phyloP scores from a whole-genome alignment of 768 basidiomycete species.

The Hebeloma cylindrosporum region DNA sequence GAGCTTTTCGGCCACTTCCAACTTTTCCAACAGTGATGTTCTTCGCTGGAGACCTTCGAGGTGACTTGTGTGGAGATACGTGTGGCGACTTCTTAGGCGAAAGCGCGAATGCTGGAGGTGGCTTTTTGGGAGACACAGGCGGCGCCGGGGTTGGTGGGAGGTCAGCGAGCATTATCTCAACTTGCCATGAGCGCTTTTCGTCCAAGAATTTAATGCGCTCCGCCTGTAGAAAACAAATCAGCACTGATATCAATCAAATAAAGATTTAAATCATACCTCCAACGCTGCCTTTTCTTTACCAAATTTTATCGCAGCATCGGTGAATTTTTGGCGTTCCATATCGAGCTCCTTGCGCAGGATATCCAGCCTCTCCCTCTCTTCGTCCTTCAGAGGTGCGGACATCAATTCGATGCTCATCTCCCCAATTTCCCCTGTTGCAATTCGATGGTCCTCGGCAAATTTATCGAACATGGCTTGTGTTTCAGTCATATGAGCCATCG shows the following conservation, averaged over 20 bases:
- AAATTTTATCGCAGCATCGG: conserved; percentile 60
- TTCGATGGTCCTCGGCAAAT: conserved; percentile 46
- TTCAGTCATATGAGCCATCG: conserved; percentile 40
- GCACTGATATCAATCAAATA: conserved; percentile 1
- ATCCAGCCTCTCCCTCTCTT: conserved; percentile 54
- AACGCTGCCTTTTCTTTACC: conserved; percentile 63
- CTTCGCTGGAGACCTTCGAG: conserved; percentile 23
- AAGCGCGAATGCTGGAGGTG: conserved; percentile 13
- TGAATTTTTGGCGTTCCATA: conserved; percentile 61
- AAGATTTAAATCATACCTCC: conserved; percentile 47
- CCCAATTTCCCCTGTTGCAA: conserved; percentile 30
- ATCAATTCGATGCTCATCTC: conserved; percentile 56
- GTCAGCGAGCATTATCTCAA: conserved; percentile 60
- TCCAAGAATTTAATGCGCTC: conserved; percentile 62
- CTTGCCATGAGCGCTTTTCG: conserved; percentile 75
- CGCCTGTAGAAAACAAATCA: conserved; percentile 40
- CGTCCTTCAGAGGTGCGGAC: conserved; percentile 51
- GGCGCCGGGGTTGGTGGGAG: conserved; percentile 46
- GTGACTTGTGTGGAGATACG: conserved; percentile 31
- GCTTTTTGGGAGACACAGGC: conserved; percentile 20
- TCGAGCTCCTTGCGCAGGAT: conserved; percentile 58
- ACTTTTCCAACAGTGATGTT: conserved; percentile 47
- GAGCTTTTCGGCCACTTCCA: conserved; percentile 43
- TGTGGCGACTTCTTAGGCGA: conserved; percentile 35
- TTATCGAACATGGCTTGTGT: conserved; percentile 57